Conservation (phyloP, 176 grass and related monocot species). For the Ampelocalamus luodianensis region DNA sequence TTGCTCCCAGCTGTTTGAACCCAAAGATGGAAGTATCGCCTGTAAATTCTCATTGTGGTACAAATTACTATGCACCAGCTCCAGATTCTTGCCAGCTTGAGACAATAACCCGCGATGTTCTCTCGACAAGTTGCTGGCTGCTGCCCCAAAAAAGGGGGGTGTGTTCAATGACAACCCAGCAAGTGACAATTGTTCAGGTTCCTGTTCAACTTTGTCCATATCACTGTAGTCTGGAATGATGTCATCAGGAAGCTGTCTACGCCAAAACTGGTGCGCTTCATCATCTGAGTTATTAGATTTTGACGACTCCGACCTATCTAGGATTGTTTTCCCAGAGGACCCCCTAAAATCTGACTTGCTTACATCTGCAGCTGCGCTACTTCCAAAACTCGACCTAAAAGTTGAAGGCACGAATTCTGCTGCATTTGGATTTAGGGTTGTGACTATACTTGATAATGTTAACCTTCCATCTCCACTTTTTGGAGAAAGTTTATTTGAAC, state of each 20-base stretch:
- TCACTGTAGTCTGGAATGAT: constrained; percentile 61
- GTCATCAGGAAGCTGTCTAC: constrained; percentile 66
- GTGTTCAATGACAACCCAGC: constrained; percentile 49
- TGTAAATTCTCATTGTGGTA: constrained; percentile 35
- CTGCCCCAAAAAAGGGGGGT: constrained; percentile 23
- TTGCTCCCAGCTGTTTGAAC: constrained; percentile 49
- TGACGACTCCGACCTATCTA: constrained; percentile 45
- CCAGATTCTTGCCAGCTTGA: constrained; percentile 26
- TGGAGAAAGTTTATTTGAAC: constrained; percentile 39
- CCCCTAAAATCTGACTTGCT: constrained; percentile 35
- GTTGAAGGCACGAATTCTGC: constrained; percentile 66
- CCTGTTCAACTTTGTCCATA: constrained; percentile 43
- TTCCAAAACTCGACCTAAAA: constrained; percentile 40
- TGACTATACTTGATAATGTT: constrained; percentile 46
- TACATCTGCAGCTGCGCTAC: constrained; percentile 30
- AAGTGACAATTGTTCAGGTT: constrained; percentile 40
- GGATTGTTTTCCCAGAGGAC: constrained; percentile 38
- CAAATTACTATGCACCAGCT: constrained; percentile 2
- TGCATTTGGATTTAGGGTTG: constrained; percentile 69
- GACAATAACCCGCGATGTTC: constrained; percentile 32
- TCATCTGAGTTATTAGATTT: too few species aligned
- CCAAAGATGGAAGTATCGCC: constrained; percentile 27
- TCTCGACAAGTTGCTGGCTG: constrained; percentile 5
- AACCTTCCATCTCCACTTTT: constrained; percentile 1
- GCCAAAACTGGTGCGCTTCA: not conserved